Evolutionary conservation across 371 early-diverging fungal species (phyloP), one percentile per base, ranked within the genome.

Genomic region (Rhizopus arrhizus): DNA sequence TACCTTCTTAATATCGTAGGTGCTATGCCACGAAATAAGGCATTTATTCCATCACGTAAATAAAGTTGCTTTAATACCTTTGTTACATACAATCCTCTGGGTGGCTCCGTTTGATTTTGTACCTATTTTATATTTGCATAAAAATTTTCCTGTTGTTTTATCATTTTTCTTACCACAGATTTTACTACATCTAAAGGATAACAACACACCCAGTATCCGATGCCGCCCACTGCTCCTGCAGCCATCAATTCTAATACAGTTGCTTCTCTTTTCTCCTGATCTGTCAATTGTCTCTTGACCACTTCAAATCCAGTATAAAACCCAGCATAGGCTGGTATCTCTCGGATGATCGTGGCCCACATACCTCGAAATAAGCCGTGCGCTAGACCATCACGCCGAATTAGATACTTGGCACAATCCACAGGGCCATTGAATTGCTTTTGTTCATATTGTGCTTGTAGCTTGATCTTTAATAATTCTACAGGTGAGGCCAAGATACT

Each of bases 121-220:
- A 84, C 80, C 82, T 83, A 22, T 22, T 22, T 22, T 22, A 22
- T 22, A 22, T 22, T 22, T 22, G 22, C 22, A 22, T 22, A 22
- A 22, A 22, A 22, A 2, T 0, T 22, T 22, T 22, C 22, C 22
- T 22, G 22, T 22, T 22, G 22, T 1, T 22, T 22, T 22, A 56
- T 51, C 0, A 28, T 16, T 35, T 35, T 8, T 52, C 81, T 82
- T 65, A 89, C 91, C 41, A 85, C 77, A 9, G 91, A 90, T 72
- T 94, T 94, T 51, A 91, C 81, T 43, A 92, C 88, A 64, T 94
- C 94, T 15, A 94, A 73, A 11, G 94, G 94, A 61, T 92, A 94
- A 67, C 87, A 86, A n/a, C 81, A 81, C 12, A 84, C 58, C 94
- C 94, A 94, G 63, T 91, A 92, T 36, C 85, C 77, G 32, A 91